Evolutionary conservation across 108 stramenopile species (phyloP), one percentile per base, ranked within the genome.

Genomic region (Fragilaria crotonensis): DNA sequence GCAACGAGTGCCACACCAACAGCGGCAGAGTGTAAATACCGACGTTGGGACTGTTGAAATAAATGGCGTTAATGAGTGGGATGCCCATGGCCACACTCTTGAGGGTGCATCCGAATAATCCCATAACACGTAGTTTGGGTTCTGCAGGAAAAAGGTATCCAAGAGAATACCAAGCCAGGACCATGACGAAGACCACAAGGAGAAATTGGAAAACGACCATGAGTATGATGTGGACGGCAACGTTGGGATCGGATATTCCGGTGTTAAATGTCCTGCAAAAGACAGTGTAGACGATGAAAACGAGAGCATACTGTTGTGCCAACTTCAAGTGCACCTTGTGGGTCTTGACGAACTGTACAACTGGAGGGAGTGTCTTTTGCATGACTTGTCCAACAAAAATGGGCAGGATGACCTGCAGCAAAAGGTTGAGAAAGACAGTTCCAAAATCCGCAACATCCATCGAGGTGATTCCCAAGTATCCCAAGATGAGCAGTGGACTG

Each of bases 41-140:
- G 19, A 77, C 58, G 17, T 68, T 49, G 9, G 69, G 54, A 52
- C 66, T 62, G 23, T 55, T 66, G 44, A 71, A 75, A 49, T 80
- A 89, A 25, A 89, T 66, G 20, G 83, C 76, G 48, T 67, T 74
- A 30, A 89, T 89, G 30, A 89, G 52, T 7, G 87, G 83, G 23
- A 89, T 66, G 5, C 87, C 87, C 76, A 89, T 62, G 17, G 83
- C 72, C 28, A 89, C 73, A 26, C 80, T 87, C 51, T 87, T 87
- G 51, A 79, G 75, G 19, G 78, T 77, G 48, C 76, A 79, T 2
- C 79, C 82, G 50, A 75, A 82, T 11, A 87, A 66, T 22, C 79
- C 86, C 69, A 80, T 78, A 36, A 82, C 85, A 21, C 70, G 63
- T 3, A 82, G 51, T 41, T 62, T 64, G 1, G 81, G 85, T 9